Conservation (phyloP, 228 moss, liverwort and hornwort species). For the Sphagnum fallax region DNA sequence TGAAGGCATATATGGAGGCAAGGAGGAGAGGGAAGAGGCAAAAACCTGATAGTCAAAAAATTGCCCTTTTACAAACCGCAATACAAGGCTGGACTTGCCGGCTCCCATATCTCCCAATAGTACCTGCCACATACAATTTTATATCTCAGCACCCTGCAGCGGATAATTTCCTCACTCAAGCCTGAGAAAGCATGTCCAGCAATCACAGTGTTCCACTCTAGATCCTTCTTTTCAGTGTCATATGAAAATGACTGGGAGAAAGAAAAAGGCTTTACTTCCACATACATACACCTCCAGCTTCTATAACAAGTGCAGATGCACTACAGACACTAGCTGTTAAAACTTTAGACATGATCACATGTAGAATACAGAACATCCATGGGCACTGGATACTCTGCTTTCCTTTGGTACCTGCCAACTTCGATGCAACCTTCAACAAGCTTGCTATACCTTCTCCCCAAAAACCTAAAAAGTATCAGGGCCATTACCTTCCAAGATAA, state of each 20-base stretch:
- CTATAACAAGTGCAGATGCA: too few relatives aligned
- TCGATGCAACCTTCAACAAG: not conserved
- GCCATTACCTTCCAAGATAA: too few relatives aligned
- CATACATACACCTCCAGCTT: too few relatives aligned
- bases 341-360: too few relatives aligned
- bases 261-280: not conserved
- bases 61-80: constrained; percentile 95
- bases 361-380: too few relatives aligned
- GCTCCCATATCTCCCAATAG: constrained; percentile 98
- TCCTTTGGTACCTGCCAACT: too few relatives aligned
- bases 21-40: not conserved
- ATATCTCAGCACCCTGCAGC: not conserved
- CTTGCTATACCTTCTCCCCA: not conserved
- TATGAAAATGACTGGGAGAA: not conserved
- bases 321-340: too few relatives aligned
- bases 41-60: constrained; percentile 90
- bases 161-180: not conserved
- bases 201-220: not conserved
- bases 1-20: not conserved
- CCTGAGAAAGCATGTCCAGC: not conserved
- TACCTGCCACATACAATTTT: constrained; percentile 37
- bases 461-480: too few relatives aligned
- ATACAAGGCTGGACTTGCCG: constrained; percentile 94
- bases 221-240: not conserved
- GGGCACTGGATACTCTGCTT: too few relatives aligned